Evolutionary conservation across 2,329 filamentous ascomycete genomes (phyloP).

Genomic region (Mariannaea elegans): DNA sequence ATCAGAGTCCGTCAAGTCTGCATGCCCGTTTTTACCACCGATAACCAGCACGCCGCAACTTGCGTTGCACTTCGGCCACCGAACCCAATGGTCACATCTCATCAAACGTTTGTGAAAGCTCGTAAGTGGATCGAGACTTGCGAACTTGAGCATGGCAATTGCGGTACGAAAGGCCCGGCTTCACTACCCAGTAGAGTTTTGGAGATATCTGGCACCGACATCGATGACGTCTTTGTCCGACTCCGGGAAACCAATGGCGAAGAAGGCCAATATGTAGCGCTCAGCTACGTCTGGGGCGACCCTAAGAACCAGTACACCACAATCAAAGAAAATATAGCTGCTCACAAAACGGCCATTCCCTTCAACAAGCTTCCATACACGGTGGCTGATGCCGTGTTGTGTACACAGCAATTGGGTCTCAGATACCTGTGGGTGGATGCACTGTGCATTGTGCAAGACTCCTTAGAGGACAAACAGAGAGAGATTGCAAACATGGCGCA

Average conservation of each 20-base stretch:
- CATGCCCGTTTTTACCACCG: background rate
- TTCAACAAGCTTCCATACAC: conserved; percentile 1
- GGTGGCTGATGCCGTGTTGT: conserved; percentile 11
- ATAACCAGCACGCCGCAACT: background rate
- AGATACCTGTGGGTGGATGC: conserved; percentile 23
- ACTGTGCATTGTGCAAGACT: conserved; percentile 24
- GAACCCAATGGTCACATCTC: background rate
- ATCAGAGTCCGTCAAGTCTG: background rate
- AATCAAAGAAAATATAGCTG: background rate
- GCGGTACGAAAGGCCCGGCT: background rate
- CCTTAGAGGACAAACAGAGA: conserved; percentile 1
- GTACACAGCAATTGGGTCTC: background rate
- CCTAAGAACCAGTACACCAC: background rate
- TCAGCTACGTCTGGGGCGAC: conserved; percentile 19
- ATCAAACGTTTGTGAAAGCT: background rate
- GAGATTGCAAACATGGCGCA: conserved; percentile 26
- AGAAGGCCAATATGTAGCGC: background rate
- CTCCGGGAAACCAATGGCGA: background rate
- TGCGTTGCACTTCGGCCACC: conserved; percentile 1
- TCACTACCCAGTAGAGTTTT: background rate
- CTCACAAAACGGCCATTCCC: background rate
- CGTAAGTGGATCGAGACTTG: conserved; percentile 12
- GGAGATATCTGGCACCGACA: background rate
- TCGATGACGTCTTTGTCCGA: background rate
- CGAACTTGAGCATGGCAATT: background rate